Evolutionary conservation across 768 basidiomycete species (phyloP).

Genomic region (Butyriboletus loyo): DNA sequence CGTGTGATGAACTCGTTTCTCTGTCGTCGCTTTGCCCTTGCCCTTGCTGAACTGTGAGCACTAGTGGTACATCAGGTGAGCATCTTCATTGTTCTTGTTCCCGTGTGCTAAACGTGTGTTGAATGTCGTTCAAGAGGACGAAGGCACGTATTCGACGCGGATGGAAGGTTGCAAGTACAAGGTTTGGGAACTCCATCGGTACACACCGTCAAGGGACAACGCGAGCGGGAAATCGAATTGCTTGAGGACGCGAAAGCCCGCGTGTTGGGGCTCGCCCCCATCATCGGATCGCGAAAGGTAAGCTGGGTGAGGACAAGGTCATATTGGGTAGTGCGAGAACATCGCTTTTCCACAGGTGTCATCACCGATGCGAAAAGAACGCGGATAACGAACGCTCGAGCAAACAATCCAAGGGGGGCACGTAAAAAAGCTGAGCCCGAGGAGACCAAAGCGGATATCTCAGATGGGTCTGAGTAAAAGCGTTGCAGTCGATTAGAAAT

Average conservation of each 20-base stretch:
- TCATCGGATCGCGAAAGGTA: slow-evolving; percentile 11
- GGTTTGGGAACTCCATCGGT: background rate
- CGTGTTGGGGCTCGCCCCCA: background rate
- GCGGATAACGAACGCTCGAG: slow-evolving; percentile 6
- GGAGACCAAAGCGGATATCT: slow-evolving; percentile 4
- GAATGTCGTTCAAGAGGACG: slow-evolving; percentile 12
- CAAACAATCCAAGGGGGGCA: slow-evolving; percentile 1
- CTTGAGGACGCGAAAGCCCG: slow-evolving; percentile 8
- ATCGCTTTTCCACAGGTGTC: slow-evolving; percentile 4
- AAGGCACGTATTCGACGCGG: slow-evolving; percentile 2
- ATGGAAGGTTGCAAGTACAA: slow-evolving; percentile 15
- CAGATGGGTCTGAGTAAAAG: slow-evolving; percentile 6
- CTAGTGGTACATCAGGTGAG: background rate
- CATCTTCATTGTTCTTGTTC: background rate
- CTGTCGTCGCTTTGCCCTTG: background rate
- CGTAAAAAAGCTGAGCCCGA: background rate
- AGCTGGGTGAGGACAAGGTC: background rate
- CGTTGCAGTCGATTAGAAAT: background rate
- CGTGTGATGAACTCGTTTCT: background rate
- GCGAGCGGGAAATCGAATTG: slow-evolving; percentile 8
- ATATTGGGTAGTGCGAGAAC: slow-evolving; percentile 9
- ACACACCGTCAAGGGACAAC: slow-evolving; percentile 5
- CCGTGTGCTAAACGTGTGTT: background rate
- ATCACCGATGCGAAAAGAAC: background rate
- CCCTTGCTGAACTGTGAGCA: no score